Evolutionary conservation across 1,284 basidiomycete genomes (phyloP).

Genomic region (Xerocomus nothofagi): DNA sequence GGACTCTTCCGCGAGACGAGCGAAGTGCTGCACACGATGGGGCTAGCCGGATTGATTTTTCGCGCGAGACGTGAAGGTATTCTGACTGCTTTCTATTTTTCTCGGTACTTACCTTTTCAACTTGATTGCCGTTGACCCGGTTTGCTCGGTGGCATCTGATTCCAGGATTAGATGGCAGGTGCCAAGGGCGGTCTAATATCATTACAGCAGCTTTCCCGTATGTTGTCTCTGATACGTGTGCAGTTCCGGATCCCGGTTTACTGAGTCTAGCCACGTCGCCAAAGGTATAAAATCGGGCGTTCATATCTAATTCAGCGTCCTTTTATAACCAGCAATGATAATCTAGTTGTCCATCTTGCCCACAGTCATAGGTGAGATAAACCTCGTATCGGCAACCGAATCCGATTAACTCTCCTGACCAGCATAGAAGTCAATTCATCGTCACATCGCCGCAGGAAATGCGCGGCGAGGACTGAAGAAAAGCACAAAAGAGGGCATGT

Average conservation of each 20-base stretch:
- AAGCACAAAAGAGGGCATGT: conserved; percentile 1
- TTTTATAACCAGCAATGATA: conserved; percentile 6
- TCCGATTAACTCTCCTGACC: background rate
- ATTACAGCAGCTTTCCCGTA: background rate
- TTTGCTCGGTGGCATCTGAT: background rate
- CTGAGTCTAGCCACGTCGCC: conserved; percentile 5
- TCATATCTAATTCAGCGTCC: conserved; percentile 7
- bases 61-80: background rate
- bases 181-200: background rate
- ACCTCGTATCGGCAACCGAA: conserved; percentile 23
- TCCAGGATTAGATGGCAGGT: background rate
- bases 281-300: conserved; percentile 14
- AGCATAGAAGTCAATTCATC: background rate
- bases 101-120: background rate
- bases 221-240: background rate
- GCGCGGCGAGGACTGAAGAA: background rate
- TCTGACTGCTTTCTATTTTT: background rate
- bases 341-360: conserved; percentile 19
- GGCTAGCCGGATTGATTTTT: conserved; percentile 2
- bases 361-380: conserved; percentile 25
- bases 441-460: background rate
- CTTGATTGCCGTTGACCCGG: conserved; percentile 4
- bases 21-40: background rate
- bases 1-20: background rate
- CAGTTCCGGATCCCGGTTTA: conserved; percentile 12